These are phyloP conservation scores for Pseudofabraea citricarpa DNA, from an alignment of 2,329 filamentous ascomycete species.

Conservation along the genomic window DNA sequence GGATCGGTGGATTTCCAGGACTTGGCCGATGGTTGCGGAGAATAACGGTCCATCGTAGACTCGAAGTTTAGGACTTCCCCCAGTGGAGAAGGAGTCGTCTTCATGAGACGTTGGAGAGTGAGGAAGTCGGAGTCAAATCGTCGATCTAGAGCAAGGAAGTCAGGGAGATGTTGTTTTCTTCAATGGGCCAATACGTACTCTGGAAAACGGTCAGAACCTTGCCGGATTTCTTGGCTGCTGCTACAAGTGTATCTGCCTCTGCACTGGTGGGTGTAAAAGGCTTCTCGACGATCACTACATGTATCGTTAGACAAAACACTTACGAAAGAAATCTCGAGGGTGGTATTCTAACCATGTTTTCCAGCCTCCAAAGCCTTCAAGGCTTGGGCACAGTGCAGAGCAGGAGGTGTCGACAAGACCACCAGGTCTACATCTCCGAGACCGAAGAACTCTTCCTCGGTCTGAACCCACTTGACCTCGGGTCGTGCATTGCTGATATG, in stretches of 20 bases:
- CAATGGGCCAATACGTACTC: slow-evolving; percentile 22
- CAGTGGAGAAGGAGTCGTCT: slow-evolving; percentile 11
- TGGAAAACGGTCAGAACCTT: slow-evolving; percentile 33
- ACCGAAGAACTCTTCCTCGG: slow-evolving; percentile 29
- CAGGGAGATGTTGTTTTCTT: no score
- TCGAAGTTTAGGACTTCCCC: slow-evolving; percentile 28
- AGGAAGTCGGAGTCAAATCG: slow-evolving; percentile 34
- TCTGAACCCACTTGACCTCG: slow-evolving; percentile 29
- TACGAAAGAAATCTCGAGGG: not conserved
- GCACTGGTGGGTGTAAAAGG: slow-evolving; percentile 29
- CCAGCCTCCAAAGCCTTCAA: slow-evolving; percentile 28
- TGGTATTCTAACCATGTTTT: slow-evolving; percentile 30
- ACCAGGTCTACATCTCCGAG: slow-evolving; percentile 30
- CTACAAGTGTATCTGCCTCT: slow-evolving; percentile 30
- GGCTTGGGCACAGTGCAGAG: slow-evolving; percentile 27
- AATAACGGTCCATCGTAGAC: slow-evolving; percentile 34
- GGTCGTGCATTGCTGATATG: slow-evolving; percentile 47
- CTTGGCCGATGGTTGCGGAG: slow-evolving; percentile 32
- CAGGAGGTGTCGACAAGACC: slow-evolving; percentile 28
- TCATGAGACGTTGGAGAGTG: slow-evolving; percentile 17
- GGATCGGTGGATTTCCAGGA: slow-evolving; percentile 29
- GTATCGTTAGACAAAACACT: not conserved
- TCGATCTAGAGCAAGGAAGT: slow-evolving; percentile 26
- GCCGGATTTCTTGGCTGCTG: slow-evolving; percentile 22
- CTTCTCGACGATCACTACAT: slow-evolving; percentile 33